phyloP scores from a whole-genome alignment of 2,329 filamentous ascomycete genomes.

The Parastagonospora avenae region DNA sequence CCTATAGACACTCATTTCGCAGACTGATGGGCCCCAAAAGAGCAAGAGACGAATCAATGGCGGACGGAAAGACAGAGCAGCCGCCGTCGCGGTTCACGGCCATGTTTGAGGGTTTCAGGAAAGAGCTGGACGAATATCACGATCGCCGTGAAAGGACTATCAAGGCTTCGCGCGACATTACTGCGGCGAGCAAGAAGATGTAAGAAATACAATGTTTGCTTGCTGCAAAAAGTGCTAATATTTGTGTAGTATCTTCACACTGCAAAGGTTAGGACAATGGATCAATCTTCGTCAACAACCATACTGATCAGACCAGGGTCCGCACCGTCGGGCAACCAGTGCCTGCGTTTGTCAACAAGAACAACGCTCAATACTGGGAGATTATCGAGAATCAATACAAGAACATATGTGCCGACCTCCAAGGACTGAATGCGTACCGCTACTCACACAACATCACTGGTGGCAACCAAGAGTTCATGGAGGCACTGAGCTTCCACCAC shows the following conservation, averaged over 20 bases:
- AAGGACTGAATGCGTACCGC: constrained; percentile 78
- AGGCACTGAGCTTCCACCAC: constrained; percentile 85
- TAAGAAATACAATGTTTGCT: constrained; percentile 49
- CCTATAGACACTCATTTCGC: constrained; percentile 10
- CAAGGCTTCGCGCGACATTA: constrained; percentile 91
- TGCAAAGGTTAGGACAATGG: constrained; percentile 67
- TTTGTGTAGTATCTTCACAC: constrained; percentile 71
- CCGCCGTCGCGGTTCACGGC: constrained; percentile 55
- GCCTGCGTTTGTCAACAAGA: constrained; percentile 70
- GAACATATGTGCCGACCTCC: constrained; percentile 72
- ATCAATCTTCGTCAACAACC: not conserved
- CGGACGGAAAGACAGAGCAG: constrained; percentile 37
- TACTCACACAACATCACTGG: constrained; percentile 77
- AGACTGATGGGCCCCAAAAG: constrained; percentile 37
- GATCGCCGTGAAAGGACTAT: constrained; percentile 88
- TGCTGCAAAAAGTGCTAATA: constrained; percentile 11
- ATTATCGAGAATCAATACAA: constrained; percentile 74
- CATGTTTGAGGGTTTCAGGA: constrained; percentile 85
- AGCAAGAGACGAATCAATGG: constrained; percentile 44
- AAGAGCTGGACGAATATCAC: constrained; percentile 91
- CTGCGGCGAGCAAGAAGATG: constrained; percentile 96
- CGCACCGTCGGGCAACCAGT: constrained; percentile 65
- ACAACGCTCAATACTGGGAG: constrained; percentile 70
- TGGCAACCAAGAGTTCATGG: constrained; percentile 92
- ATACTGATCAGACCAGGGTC: constrained; percentile 56